Base-by-base conservation (phyloP, 2,329 filamentous ascomycete genomes). In the Pestalotiopsis sp. region DNA sequence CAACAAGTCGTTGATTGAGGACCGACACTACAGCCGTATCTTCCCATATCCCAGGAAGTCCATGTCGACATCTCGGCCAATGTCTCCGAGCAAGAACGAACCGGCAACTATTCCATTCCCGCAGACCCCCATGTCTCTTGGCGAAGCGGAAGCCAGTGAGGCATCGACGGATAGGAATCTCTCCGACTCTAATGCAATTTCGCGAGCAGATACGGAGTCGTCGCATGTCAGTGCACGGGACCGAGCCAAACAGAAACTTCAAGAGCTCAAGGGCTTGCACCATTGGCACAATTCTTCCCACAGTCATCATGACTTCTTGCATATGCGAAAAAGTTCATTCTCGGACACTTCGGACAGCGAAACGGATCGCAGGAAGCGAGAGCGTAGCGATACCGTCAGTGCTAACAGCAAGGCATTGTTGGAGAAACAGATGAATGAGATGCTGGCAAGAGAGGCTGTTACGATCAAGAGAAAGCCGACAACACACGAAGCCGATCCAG, bases 1-100 rank as follows among this genome's bases (percentile, higher is more conserved):
- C 68, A 94, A 98, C 78, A 97, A 94, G 77, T 86, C 85, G 65
- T 83, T 94, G 35, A 91, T 97, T 56, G 92, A 97, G 75, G 92
- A 97, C 78, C 89, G 90, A 14, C 84, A 93, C 73, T 94, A 94
- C 75, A 86, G 88, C 61, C 90, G 87, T 67, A 88, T 98, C 14
- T 97, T 92, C 70, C 84, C 88, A 14, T 97, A 92, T 70, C 84
- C 88, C 48, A 70, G 52, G 10, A 74, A 71, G 60, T 17, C 66
- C 26, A 70, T 70, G 17, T 35, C 26, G 11, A 4, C 58, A 7
- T 68, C 68, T 17, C 67, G 70, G 24, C 70, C 70, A 10, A 64
- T 64, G 35, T 66, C 70, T 20, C 67, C 68, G 17, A 70, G 73
- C 60, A 63, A 48, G 20, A 64, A 68, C 48, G 75, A 77, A 40